phyloP scores from a whole-genome alignment of 352 stramenopile genomes.

The Phytophthora megakarya region DNA sequence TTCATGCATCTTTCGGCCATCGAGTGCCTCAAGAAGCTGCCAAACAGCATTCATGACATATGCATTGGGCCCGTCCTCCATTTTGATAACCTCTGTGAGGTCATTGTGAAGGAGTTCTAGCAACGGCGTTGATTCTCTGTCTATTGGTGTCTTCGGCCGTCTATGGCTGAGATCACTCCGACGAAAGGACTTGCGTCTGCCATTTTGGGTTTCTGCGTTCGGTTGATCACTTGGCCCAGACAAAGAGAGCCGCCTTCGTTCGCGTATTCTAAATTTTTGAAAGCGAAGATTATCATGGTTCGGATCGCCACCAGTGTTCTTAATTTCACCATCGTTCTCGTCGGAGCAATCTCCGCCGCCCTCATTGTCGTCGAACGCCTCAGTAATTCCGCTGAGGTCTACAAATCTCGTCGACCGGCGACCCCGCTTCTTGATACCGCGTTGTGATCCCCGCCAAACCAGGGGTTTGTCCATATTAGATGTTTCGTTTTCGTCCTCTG shows the following conservation, averaged over 20 bases:
- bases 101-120: slow-evolving; percentile 53
- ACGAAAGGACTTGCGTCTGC: slow-evolving; percentile 11
- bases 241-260: slow-evolving; percentile 49
- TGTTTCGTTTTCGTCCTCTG: neutral
- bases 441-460: slow-evolving; percentile 18
- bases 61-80: slow-evolving; percentile 34
- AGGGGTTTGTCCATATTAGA: slow-evolving; percentile 4
- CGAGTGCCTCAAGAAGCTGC: slow-evolving; percentile 60
- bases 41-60: slow-evolving; percentile 48
- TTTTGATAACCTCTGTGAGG: slow-evolving; percentile 61
- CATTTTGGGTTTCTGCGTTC: slow-evolving; percentile 1
- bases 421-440: slow-evolving; percentile 6
- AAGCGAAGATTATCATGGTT: slow-evolving; percentile 27
- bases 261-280: slow-evolving; percentile 48
- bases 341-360: slow-evolving; percentile 23
- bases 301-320: slow-evolving; percentile 8
- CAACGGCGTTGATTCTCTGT: slow-evolving; percentile 25
- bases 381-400: slow-evolving; percentile 53
- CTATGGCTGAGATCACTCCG: slow-evolving; percentile 21
- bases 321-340: slow-evolving; percentile 14
- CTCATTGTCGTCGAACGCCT: slow-evolving; percentile 54
- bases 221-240: slow-evolving; percentile 19
- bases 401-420: slow-evolving; percentile 43
- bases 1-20: slow-evolving; percentile 33
- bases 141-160: slow-evolving; percentile 15